Evolutionary conservation across 2,329 filamentous ascomycete species (phyloP), one percentile per base, ranked within the genome.

Genomic region (Neopestalotiopsis rosae): DNA sequence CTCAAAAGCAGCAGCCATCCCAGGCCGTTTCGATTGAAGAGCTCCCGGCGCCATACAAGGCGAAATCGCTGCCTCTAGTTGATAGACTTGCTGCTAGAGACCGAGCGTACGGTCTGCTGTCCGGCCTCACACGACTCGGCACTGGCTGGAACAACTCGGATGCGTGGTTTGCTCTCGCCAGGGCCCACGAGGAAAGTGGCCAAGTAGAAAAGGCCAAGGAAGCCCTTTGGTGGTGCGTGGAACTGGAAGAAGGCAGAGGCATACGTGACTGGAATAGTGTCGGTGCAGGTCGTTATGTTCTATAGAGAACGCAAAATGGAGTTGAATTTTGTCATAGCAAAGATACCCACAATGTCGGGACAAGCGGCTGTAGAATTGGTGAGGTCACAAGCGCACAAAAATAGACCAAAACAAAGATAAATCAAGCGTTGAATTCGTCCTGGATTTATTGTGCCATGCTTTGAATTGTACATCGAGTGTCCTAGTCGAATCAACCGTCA

Each of bases 201-300:
- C 93, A 97, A 82, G 81, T 89, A 1, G 93, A 96, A 49, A 97
- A 95, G 83, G 92, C 96, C 14, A 97, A 95, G 82, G 92, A 96
- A 74, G 94, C 95, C 61, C 86, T 98, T 6, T 98, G 96, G 96
- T 98, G 95, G 94, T 97, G 95, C 75, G 93, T 99, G 13, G 94
- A 98, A 81, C 85, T 99, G 38, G 96, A 98, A 78, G 95, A 99
- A 78, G 90, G 89, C 7, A 90, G 89, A 72, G 94, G 92, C 0
- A 88, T 97, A 62, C 89, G 96, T 68, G 87, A 89, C 69, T 98
- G 95, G 96, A 87, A 85, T 38, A 90, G 88, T 72, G 86, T 94
- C 34, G 90, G 88, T 3, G 85, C 86, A 64, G 89, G 90, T 24
- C 87, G 91, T 24, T 93, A 93, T 80, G 88, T 92, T 61, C 81